Conservation (phyloP, 2,329 filamentous ascomycete genomes). For the Cordyceps cateniannulata region DNA sequence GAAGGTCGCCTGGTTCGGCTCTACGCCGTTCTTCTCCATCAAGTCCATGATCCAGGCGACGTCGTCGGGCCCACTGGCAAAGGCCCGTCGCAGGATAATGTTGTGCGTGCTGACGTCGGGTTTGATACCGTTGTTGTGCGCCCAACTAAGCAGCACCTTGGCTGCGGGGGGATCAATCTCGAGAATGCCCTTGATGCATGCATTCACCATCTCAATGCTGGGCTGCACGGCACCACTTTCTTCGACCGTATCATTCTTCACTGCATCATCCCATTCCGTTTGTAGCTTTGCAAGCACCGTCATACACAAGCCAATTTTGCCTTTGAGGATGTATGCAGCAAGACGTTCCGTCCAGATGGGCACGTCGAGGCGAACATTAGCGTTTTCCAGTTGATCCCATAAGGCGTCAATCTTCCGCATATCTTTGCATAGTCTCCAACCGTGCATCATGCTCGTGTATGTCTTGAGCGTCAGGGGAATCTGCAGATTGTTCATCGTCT, state of each 20-base stretch:
- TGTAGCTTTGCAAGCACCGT: slow-evolving; percentile 61
- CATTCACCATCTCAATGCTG: slow-evolving; percentile 60
- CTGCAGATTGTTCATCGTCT: slow-evolving; percentile 39
- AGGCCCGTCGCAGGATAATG: slow-evolving; percentile 55
- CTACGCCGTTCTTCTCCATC: slow-evolving; percentile 51
- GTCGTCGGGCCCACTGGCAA: slow-evolving; percentile 43
- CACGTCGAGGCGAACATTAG: slow-evolving; percentile 55
- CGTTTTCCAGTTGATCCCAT: slow-evolving; percentile 57
- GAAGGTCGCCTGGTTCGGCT: slow-evolving; percentile 63
- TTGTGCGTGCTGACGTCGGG: slow-evolving; percentile 61
- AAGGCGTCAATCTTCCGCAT: slow-evolving; percentile 54
- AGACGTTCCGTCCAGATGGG: slow-evolving; percentile 66
- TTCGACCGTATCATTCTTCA: slow-evolving; percentile 19
- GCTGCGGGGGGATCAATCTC: slow-evolving; percentile 42
- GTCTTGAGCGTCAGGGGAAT: slow-evolving; percentile 55
- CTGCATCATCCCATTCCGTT: slow-evolving; percentile 45
- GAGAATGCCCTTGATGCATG: slow-evolving; percentile 59
- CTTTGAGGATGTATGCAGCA: slow-evolving; percentile 54
- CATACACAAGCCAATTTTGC: slow-evolving; percentile 50
- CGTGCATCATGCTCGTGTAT: slow-evolving; percentile 68
- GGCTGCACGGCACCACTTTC: slow-evolving; percentile 47
- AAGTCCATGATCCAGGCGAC: slow-evolving; percentile 46
- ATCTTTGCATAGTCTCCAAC: slow-evolving; percentile 57
- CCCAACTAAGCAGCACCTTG: slow-evolving; percentile 52
- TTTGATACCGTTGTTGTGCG: slow-evolving; percentile 45